These are phyloP conservation scores for Delphinella strobiligena DNA, from an alignment of 2,329 filamentous ascomycete genomes.

Conservation along the genomic window DNA sequence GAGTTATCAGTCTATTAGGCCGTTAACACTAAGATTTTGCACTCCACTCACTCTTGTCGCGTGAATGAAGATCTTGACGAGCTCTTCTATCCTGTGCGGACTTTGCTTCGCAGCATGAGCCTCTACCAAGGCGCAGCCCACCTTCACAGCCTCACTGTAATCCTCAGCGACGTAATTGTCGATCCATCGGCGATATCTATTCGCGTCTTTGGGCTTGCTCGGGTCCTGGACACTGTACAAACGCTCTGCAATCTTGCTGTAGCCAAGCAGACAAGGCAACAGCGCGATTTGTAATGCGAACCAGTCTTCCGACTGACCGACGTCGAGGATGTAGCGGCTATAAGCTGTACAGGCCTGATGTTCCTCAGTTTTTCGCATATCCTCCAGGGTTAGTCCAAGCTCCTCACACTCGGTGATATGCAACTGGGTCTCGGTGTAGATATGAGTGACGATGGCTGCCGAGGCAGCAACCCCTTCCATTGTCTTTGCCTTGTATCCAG, in stretches of 20 bases:
- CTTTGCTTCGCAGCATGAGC: slow-evolving; percentile 62
- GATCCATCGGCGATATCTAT: slow-evolving; percentile 78
- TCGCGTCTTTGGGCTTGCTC: slow-evolving; percentile 15
- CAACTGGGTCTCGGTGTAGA: slow-evolving; percentile 66
- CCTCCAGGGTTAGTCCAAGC: slow-evolving; percentile 62
- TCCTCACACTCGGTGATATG: slow-evolving; percentile 72
- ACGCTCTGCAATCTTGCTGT: slow-evolving; percentile 64
- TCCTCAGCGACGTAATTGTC: slow-evolving; percentile 76
- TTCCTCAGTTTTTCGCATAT: slow-evolving; percentile 65
- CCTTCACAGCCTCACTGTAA: slow-evolving; percentile 59
- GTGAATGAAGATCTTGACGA: slow-evolving; percentile 74
- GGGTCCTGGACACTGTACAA: slow-evolving; percentile 51
- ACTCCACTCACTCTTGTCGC: slow-evolving; percentile 58
- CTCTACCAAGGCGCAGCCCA: slow-evolving; percentile 68
- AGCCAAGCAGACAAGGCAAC: slow-evolving; percentile 81
- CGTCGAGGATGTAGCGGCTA: slow-evolving; percentile 70
- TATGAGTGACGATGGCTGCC: slow-evolving; percentile 61
- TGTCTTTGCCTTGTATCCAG: slow-evolving; percentile 69
- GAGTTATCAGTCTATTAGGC: slow-evolving; percentile 1
- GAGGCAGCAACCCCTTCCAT: slow-evolving; percentile 61
- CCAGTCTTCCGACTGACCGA: slow-evolving; percentile 80
- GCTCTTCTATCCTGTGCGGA: slow-evolving; percentile 62
- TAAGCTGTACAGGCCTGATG: slow-evolving; percentile 73
- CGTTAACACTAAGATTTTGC: background rate
- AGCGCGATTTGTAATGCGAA: slow-evolving; percentile 74